phyloP scores from a whole-genome alignment of 2,329 filamentous ascomycete species.

The Knufia petricola region DNA sequence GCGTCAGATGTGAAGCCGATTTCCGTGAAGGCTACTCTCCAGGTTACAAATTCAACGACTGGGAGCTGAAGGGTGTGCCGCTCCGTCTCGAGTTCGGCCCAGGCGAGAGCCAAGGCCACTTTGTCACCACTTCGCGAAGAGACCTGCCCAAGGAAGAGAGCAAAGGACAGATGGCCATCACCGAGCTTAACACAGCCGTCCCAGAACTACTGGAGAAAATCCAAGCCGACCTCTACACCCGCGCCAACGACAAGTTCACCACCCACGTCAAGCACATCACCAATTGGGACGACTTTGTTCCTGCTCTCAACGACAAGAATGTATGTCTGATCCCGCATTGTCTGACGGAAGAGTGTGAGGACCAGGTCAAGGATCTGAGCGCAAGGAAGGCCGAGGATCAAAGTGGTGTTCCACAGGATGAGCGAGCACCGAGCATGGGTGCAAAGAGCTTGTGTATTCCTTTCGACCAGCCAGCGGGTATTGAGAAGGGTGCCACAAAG shows the following conservation, averaged over 20 bases:
- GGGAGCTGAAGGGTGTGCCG: conserved; percentile 93
- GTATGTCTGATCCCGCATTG: conserved; percentile 89
- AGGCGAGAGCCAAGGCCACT: conserved; percentile 78
- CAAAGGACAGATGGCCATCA: conserved; percentile 64
- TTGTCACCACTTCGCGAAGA: conserved; percentile 76
- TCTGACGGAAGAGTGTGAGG: conserved; percentile 73
- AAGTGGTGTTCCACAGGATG: conserved; percentile 62
- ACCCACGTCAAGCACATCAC: conserved; percentile 71
- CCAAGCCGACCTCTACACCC: conserved; percentile 67
- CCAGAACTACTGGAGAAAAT: conserved; percentile 80
- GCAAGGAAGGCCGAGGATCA: conserved; percentile 56
- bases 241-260: conserved; percentile 69
- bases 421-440: conserved; percentile 63
- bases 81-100: conserved; percentile 92
- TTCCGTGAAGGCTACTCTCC: conserved; percentile 83
- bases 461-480: conserved; percentile 75
- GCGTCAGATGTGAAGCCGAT: conserved; percentile 72
- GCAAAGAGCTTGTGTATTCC: conserved; percentile 69
- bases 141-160: conserved; percentile 52
- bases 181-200: conserved; percentile 62
- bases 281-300: conserved; percentile 85
- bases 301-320: conserved; percentile 83
- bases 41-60: conserved; percentile 98
- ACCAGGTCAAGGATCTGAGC: conserved; percentile 87
- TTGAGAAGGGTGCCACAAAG: conserved; percentile 73